Conservation (phyloP, 2,329 filamentous ascomycete genomes). For the Fusarium zealandicum region DNA sequence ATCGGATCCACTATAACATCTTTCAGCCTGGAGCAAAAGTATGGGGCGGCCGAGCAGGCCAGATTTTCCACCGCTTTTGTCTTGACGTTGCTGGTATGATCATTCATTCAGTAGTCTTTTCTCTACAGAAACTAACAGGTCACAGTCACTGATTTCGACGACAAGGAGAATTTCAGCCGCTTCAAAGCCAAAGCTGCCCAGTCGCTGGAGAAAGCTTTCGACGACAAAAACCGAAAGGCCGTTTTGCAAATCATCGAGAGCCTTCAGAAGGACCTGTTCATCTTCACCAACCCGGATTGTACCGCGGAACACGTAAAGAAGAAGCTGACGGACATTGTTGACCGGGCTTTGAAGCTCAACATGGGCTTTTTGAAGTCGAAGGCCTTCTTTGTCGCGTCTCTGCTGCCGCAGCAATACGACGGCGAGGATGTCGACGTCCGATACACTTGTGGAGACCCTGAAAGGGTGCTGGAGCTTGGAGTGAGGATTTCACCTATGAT, state of each 20-base stretch:
- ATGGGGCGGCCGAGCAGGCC: constrained; percentile 18
- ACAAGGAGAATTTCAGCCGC: constrained; percentile 16
- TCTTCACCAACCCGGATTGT: constrained; percentile 13
- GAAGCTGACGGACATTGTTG: background rate
- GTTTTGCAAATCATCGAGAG: background rate
- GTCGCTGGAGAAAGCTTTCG: background rate
- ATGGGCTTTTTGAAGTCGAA: constrained; percentile 13
- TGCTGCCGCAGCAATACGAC: background rate
- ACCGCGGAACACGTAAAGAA: background rate
- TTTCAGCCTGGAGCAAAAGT: constrained; percentile 6
- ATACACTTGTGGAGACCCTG: background rate
- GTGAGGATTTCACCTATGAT: constrained; percentile 22
- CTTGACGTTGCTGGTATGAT: constrained; percentile 17
- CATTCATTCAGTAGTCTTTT: background rate
- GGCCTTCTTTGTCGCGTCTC: constrained; percentile 16
- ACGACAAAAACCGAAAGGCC: background rate
- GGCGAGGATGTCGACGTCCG: constrained; percentile 3
- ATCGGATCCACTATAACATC: background rate
- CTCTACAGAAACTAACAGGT: background rate
- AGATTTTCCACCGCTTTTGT: constrained; percentile 19
- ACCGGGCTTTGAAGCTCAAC: constrained; percentile 11
- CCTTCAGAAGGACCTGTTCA: background rate
- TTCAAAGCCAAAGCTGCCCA: constrained; percentile 15
- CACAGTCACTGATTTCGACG: constrained; percentile 1
- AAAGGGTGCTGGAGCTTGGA: constrained; percentile 1